phyloP scores from a whole-genome alignment of 2,329 filamentous ascomycete species.

The Xylaria sp. region DNA sequence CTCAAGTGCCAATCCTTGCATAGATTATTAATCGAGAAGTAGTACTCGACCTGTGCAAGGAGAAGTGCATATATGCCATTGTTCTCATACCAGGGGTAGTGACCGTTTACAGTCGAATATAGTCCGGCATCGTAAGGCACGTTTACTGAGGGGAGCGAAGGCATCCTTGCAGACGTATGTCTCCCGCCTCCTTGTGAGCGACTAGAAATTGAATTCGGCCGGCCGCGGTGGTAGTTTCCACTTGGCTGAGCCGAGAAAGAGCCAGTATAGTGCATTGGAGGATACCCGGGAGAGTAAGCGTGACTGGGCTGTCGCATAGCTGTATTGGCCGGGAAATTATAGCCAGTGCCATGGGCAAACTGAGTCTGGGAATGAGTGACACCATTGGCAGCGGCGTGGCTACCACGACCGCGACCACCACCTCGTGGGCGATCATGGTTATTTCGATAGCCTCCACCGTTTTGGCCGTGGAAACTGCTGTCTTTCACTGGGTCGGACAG shows the following conservation, averaged over 20 bases:
- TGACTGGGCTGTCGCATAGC: constrained; percentile 20
- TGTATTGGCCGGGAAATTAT: constrained; percentile 23
- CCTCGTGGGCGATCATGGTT: constrained; percentile 46
- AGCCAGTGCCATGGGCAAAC: constrained; percentile 23
- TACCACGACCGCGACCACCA: constrained; percentile 48
- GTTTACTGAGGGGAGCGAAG: constrained; percentile 47
- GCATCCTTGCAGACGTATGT: constrained; percentile 24
- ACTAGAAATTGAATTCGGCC: constrained; percentile 29
- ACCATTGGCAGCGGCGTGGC: constrained; percentile 35
- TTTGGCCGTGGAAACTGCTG: constrained; percentile 26
- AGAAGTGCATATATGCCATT: constrained; percentile 44
- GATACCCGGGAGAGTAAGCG: constrained; percentile 25
- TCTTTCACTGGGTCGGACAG: constrained; percentile 28
- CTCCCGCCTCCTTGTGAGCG: constrained; percentile 23
- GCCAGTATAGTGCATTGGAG: constrained; percentile 28
- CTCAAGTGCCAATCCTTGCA: constrained; percentile 91
- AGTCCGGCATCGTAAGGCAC: constrained; percentile 61
- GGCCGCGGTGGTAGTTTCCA: constrained; percentile 26
- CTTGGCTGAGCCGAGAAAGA: constrained; percentile 29
- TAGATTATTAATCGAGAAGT: constrained; percentile 94
- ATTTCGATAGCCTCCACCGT: constrained; percentile 35
- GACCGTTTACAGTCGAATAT: constrained; percentile 53
- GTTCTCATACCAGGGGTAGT: constrained; percentile 60
- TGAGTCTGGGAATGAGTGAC: constrained; percentile 28
- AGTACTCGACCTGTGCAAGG: constrained; percentile 74